Conservation (phyloP, 768 basidiomycete genomes). For the Trametes cingulata region DNA sequence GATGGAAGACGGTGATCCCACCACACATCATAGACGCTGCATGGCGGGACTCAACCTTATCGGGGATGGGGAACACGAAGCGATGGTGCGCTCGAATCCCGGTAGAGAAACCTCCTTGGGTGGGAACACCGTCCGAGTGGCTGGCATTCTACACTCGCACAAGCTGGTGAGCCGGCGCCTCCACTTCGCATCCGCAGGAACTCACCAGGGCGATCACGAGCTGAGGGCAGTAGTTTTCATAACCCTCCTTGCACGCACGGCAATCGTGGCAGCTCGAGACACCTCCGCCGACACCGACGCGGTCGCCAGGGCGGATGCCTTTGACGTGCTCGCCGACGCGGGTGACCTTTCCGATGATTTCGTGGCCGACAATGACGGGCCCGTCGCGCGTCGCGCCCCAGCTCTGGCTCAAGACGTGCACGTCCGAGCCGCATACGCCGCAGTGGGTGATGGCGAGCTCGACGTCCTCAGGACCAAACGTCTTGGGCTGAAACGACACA, state of each 20-base stretch:
- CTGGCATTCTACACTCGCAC: conserved; percentile 31
- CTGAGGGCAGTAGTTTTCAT: conserved; percentile 59
- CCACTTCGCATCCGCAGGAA: neutral
- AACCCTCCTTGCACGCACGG: conserved; percentile 47
- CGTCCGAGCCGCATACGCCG: conserved; percentile 54
- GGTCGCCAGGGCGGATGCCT: conserved; percentile 52
- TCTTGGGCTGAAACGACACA: conserved; percentile 53
- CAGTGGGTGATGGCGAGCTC: conserved; percentile 54
- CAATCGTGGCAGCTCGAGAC: conserved; percentile 54
- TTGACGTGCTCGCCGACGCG: conserved; percentile 55
- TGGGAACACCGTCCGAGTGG: conserved; percentile 43
- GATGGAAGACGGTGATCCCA: conserved; percentile 62
- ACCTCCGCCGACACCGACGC: conserved; percentile 54
- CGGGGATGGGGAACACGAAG: conserved; percentile 63
- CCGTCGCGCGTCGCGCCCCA: conserved; percentile 33
- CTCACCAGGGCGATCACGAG: conserved; percentile 40
- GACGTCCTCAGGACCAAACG: conserved; percentile 52
- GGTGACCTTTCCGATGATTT: conserved; percentile 55
- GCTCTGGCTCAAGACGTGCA: conserved; percentile 44
- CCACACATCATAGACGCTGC: conserved; percentile 68
- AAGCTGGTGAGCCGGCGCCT: neutral
- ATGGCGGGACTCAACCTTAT: conserved; percentile 47
- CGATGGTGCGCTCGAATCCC: conserved; percentile 49
- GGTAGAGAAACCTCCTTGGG: conserved; percentile 49
- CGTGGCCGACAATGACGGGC: conserved; percentile 41